phyloP scores from a whole-genome alignment of 1,139 yeast genomes.

The Yamadazyma jaroonii region DNA sequence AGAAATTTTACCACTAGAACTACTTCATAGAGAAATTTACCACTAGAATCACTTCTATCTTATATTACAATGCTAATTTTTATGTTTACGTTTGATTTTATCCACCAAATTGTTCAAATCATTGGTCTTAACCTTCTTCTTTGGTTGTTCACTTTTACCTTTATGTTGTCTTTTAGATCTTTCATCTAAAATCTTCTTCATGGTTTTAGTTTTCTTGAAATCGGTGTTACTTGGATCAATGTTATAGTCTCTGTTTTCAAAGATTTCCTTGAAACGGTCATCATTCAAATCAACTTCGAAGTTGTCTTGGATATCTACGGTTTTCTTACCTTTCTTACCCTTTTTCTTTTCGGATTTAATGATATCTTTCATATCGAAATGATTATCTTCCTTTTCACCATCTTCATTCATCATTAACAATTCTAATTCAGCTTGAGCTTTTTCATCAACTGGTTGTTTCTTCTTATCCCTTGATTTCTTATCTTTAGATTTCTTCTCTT shows the following conservation, averaged over 20 bases:
- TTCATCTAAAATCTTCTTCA: conserved; percentile 77
- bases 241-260: conserved; percentile 86
- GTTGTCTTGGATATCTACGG: conserved; percentile 53
- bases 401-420: conserved; percentile 70
- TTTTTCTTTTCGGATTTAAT: conserved; percentile 70
- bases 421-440: conserved; percentile 69
- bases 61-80: conserved; percentile 9
- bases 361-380: conserved; percentile 79
- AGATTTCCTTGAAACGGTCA: conserved; percentile 84
- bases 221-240: conserved; percentile 89
- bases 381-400: conserved; percentile 45
- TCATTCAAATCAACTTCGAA: conserved; percentile 71
- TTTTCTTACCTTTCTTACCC: conserved; percentile 41
- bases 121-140: conserved; percentile 9
- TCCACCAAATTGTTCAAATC: conserved; percentile 28
- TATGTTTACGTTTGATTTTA: conserved; percentile 35
- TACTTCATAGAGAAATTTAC: no score
- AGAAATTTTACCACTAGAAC: no score
- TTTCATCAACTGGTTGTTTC: conserved; percentile 28
- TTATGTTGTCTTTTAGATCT: conserved; percentile 54
- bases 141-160: conserved; percentile 13
- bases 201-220: conserved; percentile 81
- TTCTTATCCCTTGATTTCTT: conserved; percentile 20
- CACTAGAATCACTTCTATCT: no score
- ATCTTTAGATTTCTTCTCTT: conserved; percentile 11